Conservation (phyloP, 1,284 basidiomycete species). For the Peniophora sp. region DNA sequence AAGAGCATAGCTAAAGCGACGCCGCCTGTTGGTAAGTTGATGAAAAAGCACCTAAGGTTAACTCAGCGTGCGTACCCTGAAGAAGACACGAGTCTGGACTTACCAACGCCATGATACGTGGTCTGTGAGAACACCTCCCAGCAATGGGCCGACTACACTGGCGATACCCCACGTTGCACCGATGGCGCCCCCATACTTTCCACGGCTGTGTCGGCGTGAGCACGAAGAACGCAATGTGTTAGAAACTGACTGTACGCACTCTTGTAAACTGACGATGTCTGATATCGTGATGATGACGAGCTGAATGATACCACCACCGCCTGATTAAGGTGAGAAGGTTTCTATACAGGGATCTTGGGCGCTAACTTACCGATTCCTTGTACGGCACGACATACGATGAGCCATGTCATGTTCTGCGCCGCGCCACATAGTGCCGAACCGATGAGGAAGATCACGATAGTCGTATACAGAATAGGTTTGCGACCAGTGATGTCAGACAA, state of each 20-base stretch:
- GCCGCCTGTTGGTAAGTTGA: conserved; percentile 41
- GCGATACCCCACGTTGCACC: conserved; percentile 80
- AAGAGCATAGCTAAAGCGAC: conserved; percentile 66
- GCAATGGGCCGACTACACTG: conserved; percentile 69
- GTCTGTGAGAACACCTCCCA: conserved; percentile 66
- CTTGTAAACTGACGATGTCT: conserved; percentile 72
- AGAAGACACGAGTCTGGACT: conserved; percentile 10
- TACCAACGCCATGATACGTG: conserved; percentile 72
- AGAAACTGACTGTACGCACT: conserved; percentile 39
- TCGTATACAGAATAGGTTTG: conserved; percentile 67
- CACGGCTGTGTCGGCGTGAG: conserved; percentile 40
- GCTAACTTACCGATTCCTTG: conserved; percentile 49
- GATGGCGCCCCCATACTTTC: conserved; percentile 65
- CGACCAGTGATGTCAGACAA: conserved; percentile 59
- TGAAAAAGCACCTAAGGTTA: conserved; percentile 57
- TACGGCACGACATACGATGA: conserved; percentile 68
- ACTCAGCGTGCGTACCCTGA: conserved; percentile 4
- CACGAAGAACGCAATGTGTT: not conserved
- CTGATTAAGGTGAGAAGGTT: conserved; percentile 17
- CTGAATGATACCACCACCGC: conserved; percentile 71
- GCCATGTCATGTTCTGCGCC: conserved; percentile 69
- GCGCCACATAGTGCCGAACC: conserved; percentile 80
- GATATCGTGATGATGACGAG: conserved; percentile 66
- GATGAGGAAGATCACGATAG: conserved; percentile 68
- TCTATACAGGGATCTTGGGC: too few species aligned